phyloP scores from a whole-genome alignment of 495 filamentous ascomycete species.

The Staphylotrichum tortipilum region DNA sequence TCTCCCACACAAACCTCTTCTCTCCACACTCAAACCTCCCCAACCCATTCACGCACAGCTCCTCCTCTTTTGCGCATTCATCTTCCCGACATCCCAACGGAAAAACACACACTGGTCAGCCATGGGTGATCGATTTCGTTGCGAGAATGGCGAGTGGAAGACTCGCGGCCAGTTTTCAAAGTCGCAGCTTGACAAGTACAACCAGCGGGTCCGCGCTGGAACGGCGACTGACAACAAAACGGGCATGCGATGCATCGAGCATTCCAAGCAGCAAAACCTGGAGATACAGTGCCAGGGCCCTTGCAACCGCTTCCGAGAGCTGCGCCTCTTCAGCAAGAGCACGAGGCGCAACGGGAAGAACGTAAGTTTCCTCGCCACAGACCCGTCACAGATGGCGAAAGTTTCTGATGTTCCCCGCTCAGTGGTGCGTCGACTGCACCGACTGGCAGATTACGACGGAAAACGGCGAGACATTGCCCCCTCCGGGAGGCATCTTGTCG shows the following conservation, averaged over 20 bases:
- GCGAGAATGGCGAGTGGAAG: constrained; percentile 35
- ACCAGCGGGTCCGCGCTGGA: constrained; percentile 5
- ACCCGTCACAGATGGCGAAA: not conserved
- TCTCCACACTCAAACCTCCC: no score
- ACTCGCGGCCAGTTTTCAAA: constrained; percentile 36
- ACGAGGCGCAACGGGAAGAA: constrained; percentile 43
- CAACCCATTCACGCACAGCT: no score
- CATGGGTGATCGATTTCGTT: constrained; percentile 14
- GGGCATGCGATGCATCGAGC: constrained; percentile 21
- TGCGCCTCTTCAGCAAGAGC: constrained; percentile 49
- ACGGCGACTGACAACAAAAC: constrained; percentile 16
- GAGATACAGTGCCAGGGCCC: constrained; percentile 34
- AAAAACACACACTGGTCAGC: no score
- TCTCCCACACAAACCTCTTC: no score
- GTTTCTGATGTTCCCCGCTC: constrained; percentile 3
- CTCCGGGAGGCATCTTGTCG: not conserved
- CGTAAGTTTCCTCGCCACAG: constrained; percentile 31
- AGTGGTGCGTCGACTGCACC: constrained; percentile 53
- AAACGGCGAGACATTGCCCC: constrained; percentile 13
- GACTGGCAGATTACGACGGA: constrained; percentile 25
- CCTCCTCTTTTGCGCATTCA: no score
- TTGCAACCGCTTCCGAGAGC: constrained; percentile 39
- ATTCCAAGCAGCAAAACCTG: not conserved
- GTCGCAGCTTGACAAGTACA: constrained; percentile 34
- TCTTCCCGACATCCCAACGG: no score